These are phyloP conservation scores for Crithidia fasciculata DNA, from an alignment of 208 protist species.

Conservation along the genomic window DNA sequence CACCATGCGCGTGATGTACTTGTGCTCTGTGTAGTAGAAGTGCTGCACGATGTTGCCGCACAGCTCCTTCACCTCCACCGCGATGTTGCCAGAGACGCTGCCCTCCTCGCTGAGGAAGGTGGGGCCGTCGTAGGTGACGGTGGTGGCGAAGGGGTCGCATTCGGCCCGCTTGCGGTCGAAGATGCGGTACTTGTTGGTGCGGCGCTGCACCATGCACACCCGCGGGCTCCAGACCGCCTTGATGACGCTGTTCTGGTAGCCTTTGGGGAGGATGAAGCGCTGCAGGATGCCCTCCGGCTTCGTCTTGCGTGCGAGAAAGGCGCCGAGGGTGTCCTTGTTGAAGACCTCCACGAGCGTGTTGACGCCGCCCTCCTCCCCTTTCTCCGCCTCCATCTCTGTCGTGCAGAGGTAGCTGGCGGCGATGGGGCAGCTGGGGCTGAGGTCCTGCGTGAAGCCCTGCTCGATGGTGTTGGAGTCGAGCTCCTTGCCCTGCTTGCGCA, in stretches of 20 bases:
- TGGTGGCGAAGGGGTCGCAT: slow-evolving; percentile 68
- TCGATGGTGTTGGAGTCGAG: slow-evolving; percentile 86
- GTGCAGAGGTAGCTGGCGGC: slow-evolving; percentile 79
- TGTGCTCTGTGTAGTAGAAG: slow-evolving; percentile 92
- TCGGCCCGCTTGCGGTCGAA: slow-evolving; percentile 72
- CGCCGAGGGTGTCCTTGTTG: slow-evolving; percentile 75
- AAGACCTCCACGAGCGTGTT: slow-evolving; percentile 86
- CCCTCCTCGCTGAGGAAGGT: slow-evolving; percentile 81
- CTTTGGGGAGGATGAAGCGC: slow-evolving; percentile 87
- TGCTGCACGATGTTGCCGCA: slow-evolving; percentile 86
- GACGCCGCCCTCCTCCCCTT: slow-evolving; percentile 46
- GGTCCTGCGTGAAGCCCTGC: slow-evolving; percentile 56
- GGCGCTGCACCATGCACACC: slow-evolving; percentile 85
- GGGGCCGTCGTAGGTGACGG: slow-evolving; percentile 89
- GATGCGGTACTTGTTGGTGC: slow-evolving; percentile 82
- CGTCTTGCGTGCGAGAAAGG: slow-evolving; percentile 80
- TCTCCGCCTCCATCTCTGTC: slow-evolving; percentile 46
- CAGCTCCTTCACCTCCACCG: slow-evolving; percentile 75
- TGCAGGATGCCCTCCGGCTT: slow-evolving; percentile 89
- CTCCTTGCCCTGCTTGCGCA: slow-evolving; percentile 87
- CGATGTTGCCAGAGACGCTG: slow-evolving; percentile 75
- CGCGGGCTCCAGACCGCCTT: slow-evolving; percentile 88
- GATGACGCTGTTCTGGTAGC: slow-evolving; percentile 85
- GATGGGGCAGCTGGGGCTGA: slow-evolving; percentile 60
- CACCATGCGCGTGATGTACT: slow-evolving; percentile 92